These are phyloP conservation scores for Priceomyces fermenticarens DNA, from an alignment of 805 yeast genomes.

Conservation along the genomic window DNA sequence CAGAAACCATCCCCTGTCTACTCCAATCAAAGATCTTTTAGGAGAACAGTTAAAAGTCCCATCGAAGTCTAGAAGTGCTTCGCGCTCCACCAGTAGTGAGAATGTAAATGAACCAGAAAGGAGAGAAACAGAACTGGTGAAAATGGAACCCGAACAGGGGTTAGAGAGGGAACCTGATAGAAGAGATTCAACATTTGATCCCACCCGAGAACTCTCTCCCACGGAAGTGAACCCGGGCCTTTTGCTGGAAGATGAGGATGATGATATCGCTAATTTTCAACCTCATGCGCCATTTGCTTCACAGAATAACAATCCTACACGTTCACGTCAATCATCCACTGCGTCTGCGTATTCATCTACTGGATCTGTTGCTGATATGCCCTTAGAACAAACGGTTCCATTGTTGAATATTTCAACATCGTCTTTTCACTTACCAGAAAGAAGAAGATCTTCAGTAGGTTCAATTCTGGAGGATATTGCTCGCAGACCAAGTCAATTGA, in stretches of 20 bases:
- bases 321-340: slow-evolving; percentile 14
- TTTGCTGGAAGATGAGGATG: slow-evolving; percentile 8
- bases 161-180: too few relatives aligned
- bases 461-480: slow-evolving; percentile 20
- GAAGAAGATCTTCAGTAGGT: slow-evolving; percentile 21
- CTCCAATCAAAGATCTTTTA: slow-evolving; percentile 14
- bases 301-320: slow-evolving; percentile 5
- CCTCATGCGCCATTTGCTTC: slow-evolving; percentile 7
- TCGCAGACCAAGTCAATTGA: slow-evolving; percentile 15
- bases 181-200: too few relatives aligned
- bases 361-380: slow-evolving; percentile 14
- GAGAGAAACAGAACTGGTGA: too few relatives aligned
- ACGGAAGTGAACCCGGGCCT: slow-evolving; percentile 2
- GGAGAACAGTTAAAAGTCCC: slow-evolving; percentile 10
- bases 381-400: slow-evolving; percentile 31
- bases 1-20: not conserved
- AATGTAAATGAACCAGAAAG: too few relatives aligned
- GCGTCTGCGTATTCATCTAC: slow-evolving; percentile 16
- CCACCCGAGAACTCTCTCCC: too few relatives aligned
- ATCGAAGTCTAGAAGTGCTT: not conserved
- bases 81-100: not conserved
- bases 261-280: slow-evolving; percentile 15
- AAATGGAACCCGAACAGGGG: too few relatives aligned
- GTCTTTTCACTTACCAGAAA: slow-evolving; percentile 12
- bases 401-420: slow-evolving; percentile 24